Evolutionary conservation across 1,284 basidiomycete species (phyloP), one percentile per base, ranked within the genome.

Genomic region (Rhodotorula mucilaginosa): DNA sequence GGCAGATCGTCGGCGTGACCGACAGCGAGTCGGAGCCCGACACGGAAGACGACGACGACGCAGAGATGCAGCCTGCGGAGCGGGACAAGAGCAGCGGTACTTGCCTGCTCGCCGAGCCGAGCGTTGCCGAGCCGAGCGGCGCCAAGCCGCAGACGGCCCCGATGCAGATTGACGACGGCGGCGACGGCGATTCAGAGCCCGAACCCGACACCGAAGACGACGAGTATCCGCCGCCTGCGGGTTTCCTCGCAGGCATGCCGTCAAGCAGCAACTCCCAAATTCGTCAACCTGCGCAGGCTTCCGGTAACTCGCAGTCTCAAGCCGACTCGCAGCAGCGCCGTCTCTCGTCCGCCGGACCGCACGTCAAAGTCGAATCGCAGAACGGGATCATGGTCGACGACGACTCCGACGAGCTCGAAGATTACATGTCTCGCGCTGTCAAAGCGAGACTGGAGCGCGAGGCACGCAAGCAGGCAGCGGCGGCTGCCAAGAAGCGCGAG

Each of bases 121-220:
- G 16, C 15, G 23, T n/a, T n/a, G 21, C 49, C 29, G 2, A 5
- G 23, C n/a, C 10, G 23, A 4, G 16, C 15, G 23, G 21, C n/a
- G 16, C 8, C 47, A 34, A 34, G 6, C 8, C n/a, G 29, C 34
- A 12, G 5, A 21, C 6, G 3, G 51, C 49, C 29, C 29, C 44
- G 16, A 34, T 62, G 26, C 54, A 49, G 12, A 10, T 5, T 18
- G n/a, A 8, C 16, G 19, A 12, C 29, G 44, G 7, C n/a, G 39
- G 48, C 47, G 67, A 67, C 19, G 60, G 54, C 18, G 76, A 73
- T 44, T 61, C 57, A 39, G 66, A 64, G 26, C 62, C 68, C 23
- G 71, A 71, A 31, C 70, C 69, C 7, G 74, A 75, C 31, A 69
- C 71, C 31, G 67, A 70, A 21, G 48, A 58, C 34, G 34, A 34